Evolutionary conservation across 768 basidiomycete species (phyloP), one percentile per base, ranked within the genome.

Genomic region (Boletales sp.): DNA sequence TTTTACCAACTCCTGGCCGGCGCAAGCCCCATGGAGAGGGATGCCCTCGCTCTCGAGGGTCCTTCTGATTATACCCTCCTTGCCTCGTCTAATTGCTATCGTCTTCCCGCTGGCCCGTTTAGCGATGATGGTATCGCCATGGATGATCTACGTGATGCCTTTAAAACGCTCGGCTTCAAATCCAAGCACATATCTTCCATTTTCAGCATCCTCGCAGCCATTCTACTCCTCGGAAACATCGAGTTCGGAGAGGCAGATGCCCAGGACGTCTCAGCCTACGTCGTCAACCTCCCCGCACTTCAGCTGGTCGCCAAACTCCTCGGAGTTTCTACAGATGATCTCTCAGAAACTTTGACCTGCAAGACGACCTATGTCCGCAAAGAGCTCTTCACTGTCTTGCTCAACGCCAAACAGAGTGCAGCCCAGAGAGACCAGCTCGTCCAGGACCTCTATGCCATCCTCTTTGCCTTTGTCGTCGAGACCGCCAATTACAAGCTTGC

Each of bases 1-100:
- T 84, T 84, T 65, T 84, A 84, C 64, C 82, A 84, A 57, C 71
- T 84, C 46, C 65, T 84, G 34, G 78, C 83, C 28, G 82, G 82
- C 30, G 80, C 81, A 38, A 74, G 70, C 12, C 76, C 80, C 19
- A 62, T 71, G 32, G 81, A 84, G 56, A 72, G 82, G 30, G 83
- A 84, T 51, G 50, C 58, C 30, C 71, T 79, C 50, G 68, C 70
- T 34, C 64, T 84, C 21, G 82, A 84, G 55, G 82, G 80, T 14
- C 74, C 80, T 0, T 79, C 79, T 1, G 78, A 79, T 46, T 84
- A 84, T 53, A 70, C 74, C 15, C 72, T 85, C 9, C 72, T 85
- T 21, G 76, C 81, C 0, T 78, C 77, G 0, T 83, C 81, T 1
- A 76, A 78, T 4, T 82, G 80, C 55, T 86, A 84, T 60, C 79